phyloP scores from a whole-genome alignment of 2,329 filamentous ascomycete species.

The Penicillium paneum region DNA sequence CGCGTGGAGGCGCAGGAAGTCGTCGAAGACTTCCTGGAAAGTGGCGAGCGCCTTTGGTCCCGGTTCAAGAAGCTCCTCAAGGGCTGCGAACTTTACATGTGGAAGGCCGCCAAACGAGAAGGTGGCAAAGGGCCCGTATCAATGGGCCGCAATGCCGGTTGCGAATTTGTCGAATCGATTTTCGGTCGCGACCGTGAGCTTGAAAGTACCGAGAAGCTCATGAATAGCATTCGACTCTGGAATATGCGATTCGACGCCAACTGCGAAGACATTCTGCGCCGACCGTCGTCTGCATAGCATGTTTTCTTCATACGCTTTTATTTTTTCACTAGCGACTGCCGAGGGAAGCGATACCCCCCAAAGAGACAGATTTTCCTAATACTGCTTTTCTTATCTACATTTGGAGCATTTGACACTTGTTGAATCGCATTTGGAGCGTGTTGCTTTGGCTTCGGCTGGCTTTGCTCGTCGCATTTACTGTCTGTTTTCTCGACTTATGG shows the following conservation, averaged over 20 bases:
- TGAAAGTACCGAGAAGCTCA: conserved; percentile 85
- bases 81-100: conserved; percentile 91
- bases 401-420: conserved; percentile 23
- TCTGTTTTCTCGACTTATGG: conserved; percentile 16
- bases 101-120: conserved; percentile 76
- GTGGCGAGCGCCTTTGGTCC: conserved; percentile 79
- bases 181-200: conserved; percentile 90
- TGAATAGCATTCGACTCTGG: conserved; percentile 84
- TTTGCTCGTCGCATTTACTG: conserved; percentile 25
- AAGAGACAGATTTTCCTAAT: conserved; percentile 12
- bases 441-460: conserved; percentile 32
- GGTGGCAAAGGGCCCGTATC: conserved; percentile 60
- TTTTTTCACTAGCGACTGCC: conserved; percentile 1
- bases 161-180: conserved; percentile 93
- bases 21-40: conserved; percentile 85
- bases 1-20: conserved; percentile 71
- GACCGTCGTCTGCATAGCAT: conserved; percentile 44
- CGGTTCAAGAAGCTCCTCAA: conserved; percentile 85
- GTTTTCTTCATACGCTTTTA: neutral
- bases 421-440: conserved; percentile 37
- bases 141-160: conserved; percentile 87
- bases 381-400: conserved; percentile 7
- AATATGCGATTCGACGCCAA: conserved; percentile 93
- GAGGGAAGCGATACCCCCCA: conserved; percentile 10
- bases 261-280: conserved; percentile 79